These are phyloP conservation scores for Sanghuangporus baumii DNA, from an alignment of 1,284 basidiomycete genomes.

Conservation along the genomic window DNA sequence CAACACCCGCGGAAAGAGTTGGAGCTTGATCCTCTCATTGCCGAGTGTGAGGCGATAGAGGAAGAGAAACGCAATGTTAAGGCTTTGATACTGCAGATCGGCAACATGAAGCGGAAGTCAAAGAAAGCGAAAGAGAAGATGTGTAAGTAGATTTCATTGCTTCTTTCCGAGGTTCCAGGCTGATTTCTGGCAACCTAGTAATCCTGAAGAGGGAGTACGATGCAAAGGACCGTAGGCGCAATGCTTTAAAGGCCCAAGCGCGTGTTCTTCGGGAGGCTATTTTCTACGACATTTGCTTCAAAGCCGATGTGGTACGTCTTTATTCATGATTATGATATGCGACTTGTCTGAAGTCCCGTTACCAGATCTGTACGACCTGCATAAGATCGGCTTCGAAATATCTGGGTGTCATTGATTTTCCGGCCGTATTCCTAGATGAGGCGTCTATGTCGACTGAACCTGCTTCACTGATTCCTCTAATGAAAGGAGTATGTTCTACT, in stretches of 20 bases:
- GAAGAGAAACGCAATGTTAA: conserved; percentile 22
- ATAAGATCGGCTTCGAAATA: conserved; percentile 60
- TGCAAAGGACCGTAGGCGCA: not conserved
- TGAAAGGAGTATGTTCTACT: conserved; percentile 72
- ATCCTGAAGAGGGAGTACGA: conserved; percentile 10
- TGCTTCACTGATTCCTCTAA: conserved; percentile 77
- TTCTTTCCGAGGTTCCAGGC: too few species aligned
- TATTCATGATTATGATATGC: not conserved
- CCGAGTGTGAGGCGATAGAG: conserved; percentile 28
- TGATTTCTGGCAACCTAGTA: not conserved
- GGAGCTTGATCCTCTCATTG: conserved; percentile 35
- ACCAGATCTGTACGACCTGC: conserved; percentile 79
- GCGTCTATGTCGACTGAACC: conserved; percentile 96
- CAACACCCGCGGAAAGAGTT: conserved; percentile 48
- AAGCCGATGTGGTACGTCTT: conserved; percentile 68
- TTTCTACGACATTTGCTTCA: conserved; percentile 51
- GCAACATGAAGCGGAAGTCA: conserved; percentile 7
- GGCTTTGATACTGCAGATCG: not conserved
- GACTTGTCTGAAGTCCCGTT: conserved; percentile 13
- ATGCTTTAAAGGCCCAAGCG: conserved; percentile 33
- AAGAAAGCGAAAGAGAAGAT: conserved; percentile 25
- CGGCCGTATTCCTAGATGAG: conserved; percentile 91
- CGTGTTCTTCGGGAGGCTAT: conserved; percentile 50
- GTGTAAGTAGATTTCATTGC: not conserved
- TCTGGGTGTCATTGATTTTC: conserved; percentile 76